These are phyloP conservation scores for Melanomma pulvis-pyrius DNA, from an alignment of 495 filamentous ascomycete genomes.

Conservation along the genomic window DNA sequence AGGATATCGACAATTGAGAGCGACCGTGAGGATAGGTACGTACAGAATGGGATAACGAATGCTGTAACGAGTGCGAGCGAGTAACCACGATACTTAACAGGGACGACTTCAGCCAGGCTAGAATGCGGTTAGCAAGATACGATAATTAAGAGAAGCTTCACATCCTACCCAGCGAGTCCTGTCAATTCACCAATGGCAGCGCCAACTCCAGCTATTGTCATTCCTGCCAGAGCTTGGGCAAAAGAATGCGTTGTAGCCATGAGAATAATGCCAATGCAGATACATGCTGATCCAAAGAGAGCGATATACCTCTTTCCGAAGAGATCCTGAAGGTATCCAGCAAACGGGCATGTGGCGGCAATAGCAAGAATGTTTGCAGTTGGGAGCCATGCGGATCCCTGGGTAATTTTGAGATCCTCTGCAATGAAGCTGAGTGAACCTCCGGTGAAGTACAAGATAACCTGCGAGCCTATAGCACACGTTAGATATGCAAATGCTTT, in stretches of 20 bases:
- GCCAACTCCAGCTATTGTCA: slow-evolving; percentile 37
- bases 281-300: slow-evolving; percentile 31
- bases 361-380: slow-evolving; percentile 39
- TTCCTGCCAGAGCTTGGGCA: slow-evolving; percentile 34
- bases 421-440: slow-evolving; percentile 39
- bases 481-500: background rate
- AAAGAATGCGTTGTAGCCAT: slow-evolving; percentile 38
- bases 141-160: background rate
- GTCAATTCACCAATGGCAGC: slow-evolving; percentile 43
- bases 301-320: slow-evolving; percentile 42
- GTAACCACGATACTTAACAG: slow-evolving; percentile 38
- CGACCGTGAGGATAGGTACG: background rate
- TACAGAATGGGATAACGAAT: slow-evolving; percentile 40
- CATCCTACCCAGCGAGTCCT: slow-evolving; percentile 37
- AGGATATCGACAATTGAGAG: background rate
- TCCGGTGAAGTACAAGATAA: slow-evolving; percentile 42
- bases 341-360: slow-evolving; percentile 38
- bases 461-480: slow-evolving; percentile 38
- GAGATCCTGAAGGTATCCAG: slow-evolving; percentile 41
- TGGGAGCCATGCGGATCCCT: slow-evolving; percentile 38
- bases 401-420: slow-evolving; percentile 26
- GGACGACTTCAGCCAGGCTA: slow-evolving; percentile 40
- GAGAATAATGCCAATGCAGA: slow-evolving; percentile 37
- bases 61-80: slow-evolving; percentile 40
- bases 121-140: background rate